phyloP scores from a whole-genome alignment of 2,329 filamentous ascomycete species.

The Epichloe hybrida region DNA sequence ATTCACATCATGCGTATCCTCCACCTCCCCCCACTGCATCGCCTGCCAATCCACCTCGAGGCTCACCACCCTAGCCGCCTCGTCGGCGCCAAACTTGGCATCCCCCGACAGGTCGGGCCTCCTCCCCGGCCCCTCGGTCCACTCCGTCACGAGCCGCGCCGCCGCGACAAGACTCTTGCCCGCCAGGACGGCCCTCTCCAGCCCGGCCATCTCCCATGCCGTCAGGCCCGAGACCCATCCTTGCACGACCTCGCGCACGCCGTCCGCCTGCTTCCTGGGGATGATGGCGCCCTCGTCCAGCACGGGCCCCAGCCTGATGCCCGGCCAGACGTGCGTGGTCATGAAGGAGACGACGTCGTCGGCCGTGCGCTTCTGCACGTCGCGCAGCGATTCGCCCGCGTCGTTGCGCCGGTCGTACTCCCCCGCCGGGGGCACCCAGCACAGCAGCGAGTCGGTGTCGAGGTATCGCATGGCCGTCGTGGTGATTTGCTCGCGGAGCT shows the following conservation, averaged over 20 bases:
- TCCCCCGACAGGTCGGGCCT: constrained; percentile 12
- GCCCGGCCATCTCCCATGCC: constrained; percentile 69
- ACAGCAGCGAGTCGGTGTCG: constrained; percentile 82
- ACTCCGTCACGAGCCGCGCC: constrained; percentile 66
- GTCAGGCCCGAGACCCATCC: constrained; percentile 64
- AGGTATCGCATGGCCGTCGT: constrained; percentile 69
- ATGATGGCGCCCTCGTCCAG: constrained; percentile 67
- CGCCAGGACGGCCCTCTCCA: constrained; percentile 73
- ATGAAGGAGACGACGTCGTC: constrained; percentile 60
- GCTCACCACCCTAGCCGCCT: constrained; percentile 64
- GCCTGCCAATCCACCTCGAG: constrained; percentile 88
- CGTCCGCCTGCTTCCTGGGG: constrained; percentile 57
- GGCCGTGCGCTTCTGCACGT: constrained; percentile 57
- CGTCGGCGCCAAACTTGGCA: constrained; percentile 59
- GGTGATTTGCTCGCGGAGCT: constrained; percentile 50
- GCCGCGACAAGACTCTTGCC: constrained; percentile 77
- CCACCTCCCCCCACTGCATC: constrained; percentile 79
- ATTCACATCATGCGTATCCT: constrained; percentile 95
- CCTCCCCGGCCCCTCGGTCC: constrained; percentile 56
- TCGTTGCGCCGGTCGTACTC: constrained; percentile 33
- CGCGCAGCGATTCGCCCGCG: constrained; percentile 47
- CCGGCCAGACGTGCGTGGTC: constrained; percentile 66
- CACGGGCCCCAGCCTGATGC: constrained; percentile 63
- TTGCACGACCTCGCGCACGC: constrained; percentile 62
- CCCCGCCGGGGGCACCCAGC: constrained; percentile 56